These are phyloP conservation scores for Eutypella sp. DNA, from an alignment of 2,329 filamentous ascomycete species.

Conservation along the genomic window DNA sequence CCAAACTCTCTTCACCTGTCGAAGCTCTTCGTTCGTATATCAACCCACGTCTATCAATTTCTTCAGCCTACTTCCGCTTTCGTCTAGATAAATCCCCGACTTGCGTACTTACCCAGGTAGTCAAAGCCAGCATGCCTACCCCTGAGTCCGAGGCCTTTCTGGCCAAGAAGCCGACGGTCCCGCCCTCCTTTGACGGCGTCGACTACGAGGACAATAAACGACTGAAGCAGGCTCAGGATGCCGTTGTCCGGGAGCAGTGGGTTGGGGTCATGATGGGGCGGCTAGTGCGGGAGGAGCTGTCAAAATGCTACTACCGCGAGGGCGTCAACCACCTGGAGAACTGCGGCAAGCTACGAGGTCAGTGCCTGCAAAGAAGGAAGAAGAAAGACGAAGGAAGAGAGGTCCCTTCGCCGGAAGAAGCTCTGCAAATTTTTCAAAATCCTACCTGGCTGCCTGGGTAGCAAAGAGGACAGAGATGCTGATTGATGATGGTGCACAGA, in stretches of 20 bases:
- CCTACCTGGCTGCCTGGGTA: too few species aligned
- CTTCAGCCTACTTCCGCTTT: conserved; percentile 1
- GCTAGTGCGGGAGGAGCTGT: conserved; percentile 74
- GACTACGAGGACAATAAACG: conserved; percentile 79
- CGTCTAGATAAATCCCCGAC: too few species aligned
- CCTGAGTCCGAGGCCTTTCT: conserved; percentile 79
- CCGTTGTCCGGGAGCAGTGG: conserved; percentile 82
- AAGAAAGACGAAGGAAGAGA: too few species aligned
- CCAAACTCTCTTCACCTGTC: not conserved
- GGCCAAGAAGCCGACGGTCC: conserved; percentile 76
- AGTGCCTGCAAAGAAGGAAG: conserved; percentile 30
- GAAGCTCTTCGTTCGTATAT: not conserved
- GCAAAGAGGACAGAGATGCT: too few species aligned
- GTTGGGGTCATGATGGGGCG: conserved; percentile 85
- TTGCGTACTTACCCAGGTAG: too few species aligned
- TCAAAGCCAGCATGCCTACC: conserved; percentile 66
- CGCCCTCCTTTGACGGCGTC: conserved; percentile 80
- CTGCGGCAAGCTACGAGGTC: conserved; percentile 76
- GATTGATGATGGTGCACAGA: conserved; percentile 13
- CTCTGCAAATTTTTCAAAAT: too few species aligned
- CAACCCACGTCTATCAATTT: not conserved
- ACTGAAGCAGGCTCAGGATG: conserved; percentile 78
- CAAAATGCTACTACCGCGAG: conserved; percentile 80
- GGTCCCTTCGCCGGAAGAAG: too few species aligned
- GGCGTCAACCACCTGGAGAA: conserved; percentile 87